Conservation (phyloP, 2,329 filamentous ascomycete species). For the Rugonectria rugulosa region DNA sequence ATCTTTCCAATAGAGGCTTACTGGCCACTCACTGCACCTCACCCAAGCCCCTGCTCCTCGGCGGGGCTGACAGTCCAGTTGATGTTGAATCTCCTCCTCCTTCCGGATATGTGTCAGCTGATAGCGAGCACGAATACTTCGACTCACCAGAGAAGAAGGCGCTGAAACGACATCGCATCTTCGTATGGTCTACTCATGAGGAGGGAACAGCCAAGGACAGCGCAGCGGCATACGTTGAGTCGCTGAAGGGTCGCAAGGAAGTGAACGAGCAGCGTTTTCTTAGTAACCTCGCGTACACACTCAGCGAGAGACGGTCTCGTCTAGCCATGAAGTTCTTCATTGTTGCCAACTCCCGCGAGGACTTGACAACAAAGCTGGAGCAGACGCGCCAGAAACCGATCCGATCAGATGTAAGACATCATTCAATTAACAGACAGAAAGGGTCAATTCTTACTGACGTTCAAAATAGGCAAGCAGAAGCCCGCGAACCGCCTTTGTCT, state of each 20-base stretch:
- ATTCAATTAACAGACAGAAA: too few species aligned
- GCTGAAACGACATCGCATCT: slow-evolving; percentile 12
- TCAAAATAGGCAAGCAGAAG: neutral
- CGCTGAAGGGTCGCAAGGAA: slow-evolving; percentile 1
- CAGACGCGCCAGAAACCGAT: slow-evolving; percentile 9
- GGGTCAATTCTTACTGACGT: neutral
- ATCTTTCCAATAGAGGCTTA: slow-evolving; percentile 2
- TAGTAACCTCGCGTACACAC: slow-evolving; percentile 13
- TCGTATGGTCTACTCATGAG: slow-evolving; percentile 14
- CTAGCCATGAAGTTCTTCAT: slow-evolving; percentile 9
- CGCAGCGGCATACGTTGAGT: neutral
- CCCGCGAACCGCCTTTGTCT: slow-evolving; percentile 13
- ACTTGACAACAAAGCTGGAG: slow-evolving; percentile 1
- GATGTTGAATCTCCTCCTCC: neutral
- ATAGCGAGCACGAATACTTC: neutral
- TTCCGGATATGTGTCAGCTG: slow-evolving; percentile 8
- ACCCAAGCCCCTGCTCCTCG: neutral
- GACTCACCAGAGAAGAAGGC: neutral
- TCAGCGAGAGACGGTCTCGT: slow-evolving; percentile 5
- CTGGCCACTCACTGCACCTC: neutral
- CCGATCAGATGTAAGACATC: slow-evolving; percentile 6
- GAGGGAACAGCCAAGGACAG: slow-evolving; percentile 2
- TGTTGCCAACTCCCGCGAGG: slow-evolving; percentile 1
- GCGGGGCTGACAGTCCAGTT: neutral
- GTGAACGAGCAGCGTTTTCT: slow-evolving; percentile 1